Evolutionary conservation across 768 basidiomycete species (phyloP).

Genomic region (Naganishia onofrii): DNA sequence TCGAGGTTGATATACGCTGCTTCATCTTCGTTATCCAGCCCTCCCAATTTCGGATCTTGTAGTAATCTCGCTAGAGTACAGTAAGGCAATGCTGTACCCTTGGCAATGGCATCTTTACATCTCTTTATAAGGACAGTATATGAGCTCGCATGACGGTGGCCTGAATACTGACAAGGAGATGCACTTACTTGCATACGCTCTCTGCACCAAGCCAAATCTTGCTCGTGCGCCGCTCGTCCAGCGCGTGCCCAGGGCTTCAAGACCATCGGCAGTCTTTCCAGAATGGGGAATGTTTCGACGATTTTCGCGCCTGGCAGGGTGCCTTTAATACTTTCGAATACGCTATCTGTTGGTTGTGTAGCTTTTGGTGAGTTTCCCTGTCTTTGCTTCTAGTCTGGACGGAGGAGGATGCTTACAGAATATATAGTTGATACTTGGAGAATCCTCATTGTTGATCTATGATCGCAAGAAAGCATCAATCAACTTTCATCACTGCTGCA

Average conservation of each 20-base stretch:
- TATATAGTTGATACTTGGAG: background rate
- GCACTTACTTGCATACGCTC: background rate
- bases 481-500: too few relatives aligned
- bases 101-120: background rate
- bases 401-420: background rate
- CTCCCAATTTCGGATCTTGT: background rate
- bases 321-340: conserved; percentile 1
- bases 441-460: background rate
- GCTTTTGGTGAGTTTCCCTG: background rate
- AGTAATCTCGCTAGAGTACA: background rate
- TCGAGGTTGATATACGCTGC: conserved; percentile 6
- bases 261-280: background rate
- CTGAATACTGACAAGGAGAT: background rate
- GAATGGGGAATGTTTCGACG: background rate
- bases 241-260: conserved; percentile 1
- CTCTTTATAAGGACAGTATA: background rate
- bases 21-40: background rate
- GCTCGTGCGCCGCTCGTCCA: background rate
- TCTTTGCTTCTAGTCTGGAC: background rate
- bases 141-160: too few relatives aligned
- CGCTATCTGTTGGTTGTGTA: background rate
- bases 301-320: background rate
- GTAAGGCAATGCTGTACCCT: background rate
- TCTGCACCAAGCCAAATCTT: background rate
- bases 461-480: too few relatives aligned